A percentile compares a stretch with the other conserved stretches of the same genome.
These are phyloP conservation scores for Escovopsis sp. DNA, from an alignment of 2,329 filamentous ascomycete genomes.

Conservation along the genomic window DNA sequence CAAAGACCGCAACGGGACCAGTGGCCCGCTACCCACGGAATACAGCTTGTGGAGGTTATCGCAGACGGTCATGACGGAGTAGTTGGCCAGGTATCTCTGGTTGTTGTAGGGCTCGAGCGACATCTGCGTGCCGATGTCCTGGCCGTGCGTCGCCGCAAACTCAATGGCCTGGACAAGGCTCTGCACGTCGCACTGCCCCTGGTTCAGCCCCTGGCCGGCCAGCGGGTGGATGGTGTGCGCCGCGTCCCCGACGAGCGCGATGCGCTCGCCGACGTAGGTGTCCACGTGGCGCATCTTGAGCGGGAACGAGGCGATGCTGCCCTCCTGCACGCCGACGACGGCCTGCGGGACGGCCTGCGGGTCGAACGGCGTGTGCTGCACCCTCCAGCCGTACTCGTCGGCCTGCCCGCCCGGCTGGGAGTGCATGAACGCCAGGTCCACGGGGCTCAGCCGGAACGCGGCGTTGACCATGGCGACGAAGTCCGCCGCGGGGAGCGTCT, in stretches of 20 bases:
- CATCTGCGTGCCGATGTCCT: conserved; percentile 69
- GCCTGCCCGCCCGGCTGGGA: conserved; percentile 41
- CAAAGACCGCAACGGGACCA: conserved; percentile 65
- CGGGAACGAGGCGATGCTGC: conserved; percentile 77
- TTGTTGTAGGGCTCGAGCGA: conserved; percentile 68
- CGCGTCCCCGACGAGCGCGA: conserved; percentile 85
- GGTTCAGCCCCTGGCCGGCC: conserved; percentile 86
- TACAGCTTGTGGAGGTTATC: conserved; percentile 93
- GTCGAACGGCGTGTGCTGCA: conserved; percentile 50
- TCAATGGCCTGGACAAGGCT: conserved; percentile 62
- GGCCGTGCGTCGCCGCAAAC: conserved; percentile 65
- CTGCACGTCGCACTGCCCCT: conserved; percentile 79
- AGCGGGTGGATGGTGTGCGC: conserved; percentile 92
- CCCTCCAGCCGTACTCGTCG: conserved; percentile 75
- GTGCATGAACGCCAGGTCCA: conserved; percentile 76
- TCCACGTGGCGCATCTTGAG: conserved; percentile 87
- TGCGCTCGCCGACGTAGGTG: conserved; percentile 78
- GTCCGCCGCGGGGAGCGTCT: conserved; percentile 55
- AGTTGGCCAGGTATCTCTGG: conserved; percentile 73
- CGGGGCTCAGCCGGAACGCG: conserved; percentile 67
- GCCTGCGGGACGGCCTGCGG: conserved; percentile 46
- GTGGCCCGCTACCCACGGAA: conserved; percentile 60
- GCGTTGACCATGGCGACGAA: conserved; percentile 86
- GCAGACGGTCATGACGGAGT: conserved; percentile 60
- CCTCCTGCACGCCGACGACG: conserved; percentile 58